These are phyloP conservation scores for Plasmodium relictum DNA, from an alignment of 169 alveolate species.

Conservation along the genomic window DNA sequence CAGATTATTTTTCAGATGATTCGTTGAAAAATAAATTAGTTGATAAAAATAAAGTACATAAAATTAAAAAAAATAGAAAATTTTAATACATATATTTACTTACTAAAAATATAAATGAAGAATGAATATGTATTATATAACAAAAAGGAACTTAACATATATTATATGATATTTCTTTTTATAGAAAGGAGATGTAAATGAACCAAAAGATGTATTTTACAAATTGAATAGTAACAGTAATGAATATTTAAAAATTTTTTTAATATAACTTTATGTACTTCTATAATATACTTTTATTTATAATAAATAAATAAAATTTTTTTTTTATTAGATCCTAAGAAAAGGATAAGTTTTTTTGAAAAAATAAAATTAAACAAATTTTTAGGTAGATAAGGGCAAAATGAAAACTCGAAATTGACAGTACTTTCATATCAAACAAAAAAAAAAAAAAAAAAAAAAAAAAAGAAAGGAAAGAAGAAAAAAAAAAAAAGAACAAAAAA, in stretches of 20 bases:
- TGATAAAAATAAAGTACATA: too few species aligned
- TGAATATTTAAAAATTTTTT: not conserved
- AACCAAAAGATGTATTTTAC: constrained; percentile 13
- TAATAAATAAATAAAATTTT: not conserved
- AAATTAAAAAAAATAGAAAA: too few species aligned
- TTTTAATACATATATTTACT: too few species aligned
- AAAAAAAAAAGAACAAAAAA: too few species aligned
- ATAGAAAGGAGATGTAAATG: constrained; percentile 1
- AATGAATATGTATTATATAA: too few species aligned
- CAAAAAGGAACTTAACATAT: too few species aligned
- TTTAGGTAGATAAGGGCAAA: constrained; percentile 24
- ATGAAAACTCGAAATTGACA: not conserved
- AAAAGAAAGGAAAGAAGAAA: not conserved
- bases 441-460: constrained; percentile 10
- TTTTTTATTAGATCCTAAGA: not conserved
- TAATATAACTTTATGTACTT: too few species aligned
- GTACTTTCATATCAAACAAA: not conserved
- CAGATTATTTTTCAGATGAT: too few species aligned
- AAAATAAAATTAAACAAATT: constrained; percentile 56
- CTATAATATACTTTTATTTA: too few species aligned
- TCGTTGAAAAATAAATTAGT: too few species aligned
- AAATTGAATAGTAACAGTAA: constrained; percentile 21
- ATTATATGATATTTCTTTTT: constrained; percentile 1
- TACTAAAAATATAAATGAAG: too few species aligned
- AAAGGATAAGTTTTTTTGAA: constrained; percentile 33